These are phyloP conservation scores for Pseudogymnoascus sp. DNA, from an alignment of 2,329 filamentous ascomycete genomes.

Conservation along the genomic window DNA sequence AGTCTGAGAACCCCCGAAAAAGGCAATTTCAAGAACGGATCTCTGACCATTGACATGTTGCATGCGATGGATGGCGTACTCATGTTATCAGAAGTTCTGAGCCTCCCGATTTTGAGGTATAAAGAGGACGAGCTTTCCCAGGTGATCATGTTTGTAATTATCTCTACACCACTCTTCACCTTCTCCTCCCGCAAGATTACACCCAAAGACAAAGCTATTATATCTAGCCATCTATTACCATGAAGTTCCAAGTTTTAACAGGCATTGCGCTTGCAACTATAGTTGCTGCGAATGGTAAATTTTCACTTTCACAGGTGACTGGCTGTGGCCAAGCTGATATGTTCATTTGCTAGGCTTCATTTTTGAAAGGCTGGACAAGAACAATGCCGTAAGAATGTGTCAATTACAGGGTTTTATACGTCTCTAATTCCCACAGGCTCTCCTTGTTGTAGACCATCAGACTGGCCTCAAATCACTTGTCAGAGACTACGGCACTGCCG, in stretches of 20 bases:
- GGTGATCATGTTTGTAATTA: neutral
- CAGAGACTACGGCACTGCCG: conserved; percentile 56
- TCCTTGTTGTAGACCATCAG: conserved; percentile 52
- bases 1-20: neutral
- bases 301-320: neutral
- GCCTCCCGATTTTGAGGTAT: neutral
- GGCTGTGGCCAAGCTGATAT: neutral
- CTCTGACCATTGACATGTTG: neutral
- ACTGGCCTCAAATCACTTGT: conserved; percentile 50
- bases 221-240: neutral
- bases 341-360: conserved; percentile 13
- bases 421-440: conserved; percentile 29
- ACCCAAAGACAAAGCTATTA: neutral
- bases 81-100: too few species aligned
- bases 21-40: neutral
- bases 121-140: neutral
- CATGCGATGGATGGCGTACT: neutral
- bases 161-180: neutral
- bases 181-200: neutral
- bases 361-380: conserved; percentile 30
- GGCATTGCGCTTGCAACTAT: neutral
- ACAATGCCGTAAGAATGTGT: conserved; percentile 22
- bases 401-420: neutral
- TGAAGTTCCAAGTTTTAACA: conserved; percentile 9
- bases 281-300: neutral